Percentiles rank a stretch among this genome's conserved stretches.
These are phyloP conservation scores for Phytophthora megakarya DNA, from an alignment of 352 stramenopile species.

Conservation along the genomic window DNA sequence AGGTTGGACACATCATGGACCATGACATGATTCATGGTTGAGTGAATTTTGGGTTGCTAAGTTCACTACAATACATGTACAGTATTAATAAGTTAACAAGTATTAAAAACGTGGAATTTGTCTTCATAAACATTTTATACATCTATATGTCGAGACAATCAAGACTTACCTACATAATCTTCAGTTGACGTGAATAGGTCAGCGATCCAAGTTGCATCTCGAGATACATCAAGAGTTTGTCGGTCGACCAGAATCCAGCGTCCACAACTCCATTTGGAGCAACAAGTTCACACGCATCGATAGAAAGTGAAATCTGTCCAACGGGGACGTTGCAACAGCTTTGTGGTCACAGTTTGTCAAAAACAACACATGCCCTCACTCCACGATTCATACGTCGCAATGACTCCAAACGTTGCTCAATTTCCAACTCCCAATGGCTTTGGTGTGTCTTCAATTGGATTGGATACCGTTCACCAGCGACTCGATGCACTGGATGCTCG, in stretches of 20 bases:
- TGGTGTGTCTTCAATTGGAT: neutral
- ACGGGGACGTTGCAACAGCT: constrained; percentile 5
- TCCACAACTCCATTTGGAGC: neutral
- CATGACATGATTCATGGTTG: too few relatives aligned
- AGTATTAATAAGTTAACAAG: too few relatives aligned
- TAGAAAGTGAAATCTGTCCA: constrained; percentile 5
- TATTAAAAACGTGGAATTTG: too few relatives aligned
- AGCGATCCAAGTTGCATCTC: constrained; percentile 8
- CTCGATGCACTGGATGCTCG: constrained; percentile 17
- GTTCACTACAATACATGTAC: too few relatives aligned
- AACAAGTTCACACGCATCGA: constrained; percentile 2
- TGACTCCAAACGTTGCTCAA: neutral
- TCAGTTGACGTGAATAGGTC: neutral
- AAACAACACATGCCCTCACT: neutral
- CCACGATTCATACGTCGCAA: constrained; percentile 1
- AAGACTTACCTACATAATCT: neutral
- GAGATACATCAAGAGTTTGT: constrained; percentile 15
- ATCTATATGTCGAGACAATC: too few relatives aligned
- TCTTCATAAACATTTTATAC: neutral
- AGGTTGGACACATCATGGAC: too few relatives aligned
- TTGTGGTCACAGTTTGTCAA: constrained; percentile 5
- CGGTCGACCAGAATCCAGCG: neutral
- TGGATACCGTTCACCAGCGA: constrained; percentile 15
- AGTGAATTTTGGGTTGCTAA: too few relatives aligned
- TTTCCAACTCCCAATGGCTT: neutral